Evolutionary conservation across 257 asterid genomes (phyloP), one percentile per base, ranked within the genome.

Genomic region (Capsicum baccatum): DNA sequence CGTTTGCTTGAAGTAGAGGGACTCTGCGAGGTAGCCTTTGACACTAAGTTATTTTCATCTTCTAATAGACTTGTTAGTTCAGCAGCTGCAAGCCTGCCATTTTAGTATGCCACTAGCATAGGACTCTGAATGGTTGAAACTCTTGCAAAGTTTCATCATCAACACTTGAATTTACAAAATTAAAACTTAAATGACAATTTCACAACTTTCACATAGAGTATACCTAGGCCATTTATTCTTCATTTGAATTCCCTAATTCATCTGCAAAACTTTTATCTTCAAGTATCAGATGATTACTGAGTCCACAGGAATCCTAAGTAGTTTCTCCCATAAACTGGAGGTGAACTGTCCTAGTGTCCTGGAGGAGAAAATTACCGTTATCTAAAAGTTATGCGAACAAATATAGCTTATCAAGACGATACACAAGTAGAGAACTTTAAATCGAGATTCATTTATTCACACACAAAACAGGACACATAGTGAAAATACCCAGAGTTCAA

Each of bases 201-300:
- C 81, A 78, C 48, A 55, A 52, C 21, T 13, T 17, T 52, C 81
- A 78, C 81, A 26, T 8, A 78, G 64, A 13, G 81, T 89, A 84
- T 85, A 95, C 98, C 97, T 92, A 88, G 82, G 91, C 84, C 91
- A 93, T 87, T 79, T 76, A 86, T 64, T 90, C 93, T 83, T 90
- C 94, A 57, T 84, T 85, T 17, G 89, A 84, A 39, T 88, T 78
- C 83, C 87, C 90, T 3, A 88, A 66, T 76, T 89, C 92, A 90
- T 84, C 88, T 82, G 33, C 84, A 85, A 85, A 86, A 58, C 66
- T 85, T 84, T 79, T 89, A 33, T 79, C 87, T 14, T 84, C 84
- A 80, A 39, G 84, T 83, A 70, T 67, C 56, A 83, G 79, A 85
- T 79, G 85, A 81, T 8, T 73, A 83, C 85, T 89, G 62, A 79